Evolutionary conservation across 2,329 filamentous ascomycete species (phyloP).

Genomic region (Talaromyces marneffei): DNA sequence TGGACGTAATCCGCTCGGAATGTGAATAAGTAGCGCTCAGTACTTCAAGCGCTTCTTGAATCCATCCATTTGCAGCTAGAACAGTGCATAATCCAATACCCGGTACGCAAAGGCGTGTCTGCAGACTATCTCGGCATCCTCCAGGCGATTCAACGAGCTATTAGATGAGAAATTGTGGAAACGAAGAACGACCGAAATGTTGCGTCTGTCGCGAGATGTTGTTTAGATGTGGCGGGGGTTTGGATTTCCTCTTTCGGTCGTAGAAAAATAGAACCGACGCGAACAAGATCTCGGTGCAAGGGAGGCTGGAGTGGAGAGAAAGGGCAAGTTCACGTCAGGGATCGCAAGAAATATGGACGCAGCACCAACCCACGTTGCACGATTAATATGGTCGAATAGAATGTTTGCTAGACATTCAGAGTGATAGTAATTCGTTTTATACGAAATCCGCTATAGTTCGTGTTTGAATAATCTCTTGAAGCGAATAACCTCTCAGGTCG

Average conservation of each 20-base stretch:
- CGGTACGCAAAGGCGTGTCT: not conserved
- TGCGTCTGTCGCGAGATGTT: not conserved
- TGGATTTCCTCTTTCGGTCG: constrained; percentile 3
- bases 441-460: not conserved
- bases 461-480: not conserved
- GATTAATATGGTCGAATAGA: not conserved
- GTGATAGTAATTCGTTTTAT: not conserved
- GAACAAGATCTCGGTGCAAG: constrained; percentile 9
- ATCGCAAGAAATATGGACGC: constrained; percentile 4
- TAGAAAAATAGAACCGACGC: not conserved
- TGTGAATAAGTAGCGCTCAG: not conserved
- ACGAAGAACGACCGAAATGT: not conserved
- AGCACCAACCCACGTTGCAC: constrained; percentile 5
- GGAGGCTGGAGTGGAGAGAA: constrained; percentile 5
- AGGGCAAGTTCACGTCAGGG: constrained; percentile 8
- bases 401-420: not conserved
- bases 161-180: not conserved
- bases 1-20: not conserved
- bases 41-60: not conserved
- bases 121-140: constrained; percentile 1
- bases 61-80: not conserved
- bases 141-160: not conserved
- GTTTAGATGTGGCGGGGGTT: constrained; percentile 1
- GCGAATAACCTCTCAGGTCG: not conserved
- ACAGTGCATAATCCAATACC: not conserved